Evolutionary conservation across 805 yeast species (phyloP).

Genomic region (Saccharomycopsis amapae): DNA sequence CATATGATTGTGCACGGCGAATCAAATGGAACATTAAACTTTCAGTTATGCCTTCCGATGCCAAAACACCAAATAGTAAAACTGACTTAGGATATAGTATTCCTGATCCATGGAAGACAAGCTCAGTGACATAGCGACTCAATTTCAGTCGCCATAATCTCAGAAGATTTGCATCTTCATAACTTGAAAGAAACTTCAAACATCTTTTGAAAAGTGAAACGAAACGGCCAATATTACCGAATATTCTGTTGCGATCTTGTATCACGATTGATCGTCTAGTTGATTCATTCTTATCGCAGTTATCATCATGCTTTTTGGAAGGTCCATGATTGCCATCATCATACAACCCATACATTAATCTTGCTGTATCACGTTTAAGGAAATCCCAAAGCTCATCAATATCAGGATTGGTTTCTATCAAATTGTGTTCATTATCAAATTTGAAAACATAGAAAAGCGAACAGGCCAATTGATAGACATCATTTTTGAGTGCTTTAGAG

Average conservation of each 20-base stretch:
- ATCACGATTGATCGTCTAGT: neutral
- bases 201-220: constrained; percentile 42
- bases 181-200: constrained; percentile 35
- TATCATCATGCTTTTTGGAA: neutral
- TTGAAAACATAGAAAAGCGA: constrained; percentile 32
- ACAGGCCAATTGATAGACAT: constrained; percentile 34
- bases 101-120: constrained; percentile 38
- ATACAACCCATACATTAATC: constrained; percentile 48
- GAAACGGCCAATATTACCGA: constrained; percentile 35
- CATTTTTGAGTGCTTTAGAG: constrained; percentile 35
- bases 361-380: constrained; percentile 46
- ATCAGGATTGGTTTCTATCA: constrained; percentile 25
- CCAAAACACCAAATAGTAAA: constrained; percentile 42
- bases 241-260: constrained; percentile 29
- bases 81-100: constrained; percentile 44
- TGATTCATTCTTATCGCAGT: neutral
- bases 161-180: constrained; percentile 36
- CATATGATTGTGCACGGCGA: neutral
- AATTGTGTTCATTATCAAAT: constrained; percentile 35
- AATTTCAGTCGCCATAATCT: constrained; percentile 43
- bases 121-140: constrained; percentile 41
- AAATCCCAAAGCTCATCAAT: constrained; percentile 32
- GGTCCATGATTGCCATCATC: constrained; percentile 29
- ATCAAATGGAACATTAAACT: neutral
- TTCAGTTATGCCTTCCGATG: constrained; percentile 21